These are phyloP conservation scores for Arctium lappa DNA, from an alignment of 129 eudicot genomes.

Conservation along the genomic window DNA sequence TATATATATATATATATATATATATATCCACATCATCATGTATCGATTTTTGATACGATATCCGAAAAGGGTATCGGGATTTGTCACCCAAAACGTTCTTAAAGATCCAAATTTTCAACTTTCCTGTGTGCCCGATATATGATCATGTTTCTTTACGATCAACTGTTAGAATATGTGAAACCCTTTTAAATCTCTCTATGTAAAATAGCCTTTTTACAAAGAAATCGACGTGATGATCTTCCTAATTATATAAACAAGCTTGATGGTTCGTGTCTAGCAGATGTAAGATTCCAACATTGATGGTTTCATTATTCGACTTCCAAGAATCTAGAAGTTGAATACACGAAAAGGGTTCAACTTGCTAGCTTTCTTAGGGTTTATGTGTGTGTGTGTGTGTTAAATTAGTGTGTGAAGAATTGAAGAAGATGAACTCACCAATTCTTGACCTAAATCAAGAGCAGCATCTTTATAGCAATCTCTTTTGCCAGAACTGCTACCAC, in stretches of 20 bases:
- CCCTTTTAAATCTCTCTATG: too few species aligned
- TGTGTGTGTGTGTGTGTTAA: background rate
- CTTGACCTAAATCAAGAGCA: slow-evolving; percentile 60
- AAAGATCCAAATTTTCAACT: background rate
- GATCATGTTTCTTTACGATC: too few species aligned
- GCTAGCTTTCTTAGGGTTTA: background rate
- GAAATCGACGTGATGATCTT: too few species aligned
- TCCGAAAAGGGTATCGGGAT: background rate
- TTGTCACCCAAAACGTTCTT: background rate
- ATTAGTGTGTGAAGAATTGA: background rate
- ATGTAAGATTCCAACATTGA: background rate
- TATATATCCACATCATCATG: too few species aligned
- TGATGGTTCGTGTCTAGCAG: background rate
- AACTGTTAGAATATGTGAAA: too few species aligned
- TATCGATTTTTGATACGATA: background rate
- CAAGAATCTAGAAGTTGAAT: background rate
- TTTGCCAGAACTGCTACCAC: slow-evolving; percentile 72
- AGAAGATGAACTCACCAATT: slow-evolving; percentile 35
- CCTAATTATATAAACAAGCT: too few species aligned
- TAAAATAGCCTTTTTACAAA: too few species aligned
- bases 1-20: too few species aligned
- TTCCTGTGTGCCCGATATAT: background rate
- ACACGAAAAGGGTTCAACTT: background rate
- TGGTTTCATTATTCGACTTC: background rate
- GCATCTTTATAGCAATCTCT: slow-evolving; percentile 64